Base-by-base conservation (phyloP, 148 eudicot genomes). In the Camellia japonica region DNA sequence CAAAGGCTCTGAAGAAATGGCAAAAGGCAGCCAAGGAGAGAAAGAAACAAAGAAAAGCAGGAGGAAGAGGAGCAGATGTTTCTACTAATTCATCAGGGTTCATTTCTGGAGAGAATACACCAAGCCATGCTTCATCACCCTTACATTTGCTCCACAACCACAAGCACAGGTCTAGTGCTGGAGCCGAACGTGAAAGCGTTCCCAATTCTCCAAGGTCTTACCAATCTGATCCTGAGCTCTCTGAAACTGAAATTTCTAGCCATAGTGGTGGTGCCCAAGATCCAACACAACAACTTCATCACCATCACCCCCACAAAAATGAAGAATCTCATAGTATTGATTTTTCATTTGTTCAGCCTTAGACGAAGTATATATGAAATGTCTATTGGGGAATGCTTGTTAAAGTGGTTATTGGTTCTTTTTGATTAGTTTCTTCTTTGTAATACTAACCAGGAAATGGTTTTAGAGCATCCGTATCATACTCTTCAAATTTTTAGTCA, bases 1-100 rank as follows among this genome's bases (percentile, higher is more conserved):
- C 85, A 4, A 85, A 85, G 73, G 88, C 88, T 30, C 69, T 85
- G 8, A 85, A 42, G 78, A 85, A 85, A 68, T 85, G 88, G 88
- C 85, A 66, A 5, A 80, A 85, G 66, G 73, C 88, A 8, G 88
- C 88, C 6, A 77, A 77, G 20, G 85, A 82, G 15, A 75, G 81
- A 71, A 85, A 72, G 74, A 85, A 79, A 68, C 19, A 16, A 15
- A 52, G 76, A 23, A 80, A 69, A 82, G 80, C 64, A 1, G 80
- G 72, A 7, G 76, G 41, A 7, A 72, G 41, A 46, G 78, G 44
- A 68, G 80, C 23, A 41, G 38, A 42, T 13, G 64, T 19, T 19
- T 12, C 68, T 0, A 60, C 19, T 14, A 30, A 30, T 30, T 30
- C 38, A 30, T 56, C 79, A 3, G 76, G 79, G 42, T 67, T 60